These are phyloP conservation scores for Fennellomyces sp. DNA, from an alignment of 371 early-diverging fungal genomes.

Conservation along the genomic window DNA sequence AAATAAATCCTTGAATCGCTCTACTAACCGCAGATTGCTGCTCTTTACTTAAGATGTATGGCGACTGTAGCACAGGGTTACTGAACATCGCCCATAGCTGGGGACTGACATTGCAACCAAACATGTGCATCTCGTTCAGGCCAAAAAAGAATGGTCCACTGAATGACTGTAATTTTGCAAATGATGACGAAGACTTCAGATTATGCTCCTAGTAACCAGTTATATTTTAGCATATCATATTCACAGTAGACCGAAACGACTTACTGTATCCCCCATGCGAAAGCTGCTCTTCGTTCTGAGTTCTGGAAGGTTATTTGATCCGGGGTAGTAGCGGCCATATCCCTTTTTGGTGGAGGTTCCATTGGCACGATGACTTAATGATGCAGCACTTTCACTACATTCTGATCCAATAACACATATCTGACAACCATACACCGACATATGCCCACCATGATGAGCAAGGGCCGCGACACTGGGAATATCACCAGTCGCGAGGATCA, in stretches of 20 bases:
- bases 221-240: not conserved
- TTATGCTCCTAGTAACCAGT: not conserved
- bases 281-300: too few species aligned
- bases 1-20: not conserved
- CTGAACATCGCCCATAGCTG: not conserved
- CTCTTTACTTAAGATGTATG: not conserved
- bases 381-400: not conserved
- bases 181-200: too few species aligned
- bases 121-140: not conserved
- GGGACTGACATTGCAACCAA: not conserved
- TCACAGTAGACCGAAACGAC: too few species aligned
- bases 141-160: not conserved
- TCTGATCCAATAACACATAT: not conserved
- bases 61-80: not conserved
- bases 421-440: not conserved
- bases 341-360: not conserved
- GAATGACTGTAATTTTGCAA: not conserved
- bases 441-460: not conserved
- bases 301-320: not conserved
- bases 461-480: not conserved
- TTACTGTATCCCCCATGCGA: too few species aligned
- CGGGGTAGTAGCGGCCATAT: not conserved
- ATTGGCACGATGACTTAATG: not conserved
- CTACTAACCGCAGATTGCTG: not conserved
- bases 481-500: not conserved